Evolutionary conservation across 1,284 basidiomycete species (phyloP), one percentile per base, ranked within the genome.

Genomic region (Rhodotorula mucilaginosa): DNA sequence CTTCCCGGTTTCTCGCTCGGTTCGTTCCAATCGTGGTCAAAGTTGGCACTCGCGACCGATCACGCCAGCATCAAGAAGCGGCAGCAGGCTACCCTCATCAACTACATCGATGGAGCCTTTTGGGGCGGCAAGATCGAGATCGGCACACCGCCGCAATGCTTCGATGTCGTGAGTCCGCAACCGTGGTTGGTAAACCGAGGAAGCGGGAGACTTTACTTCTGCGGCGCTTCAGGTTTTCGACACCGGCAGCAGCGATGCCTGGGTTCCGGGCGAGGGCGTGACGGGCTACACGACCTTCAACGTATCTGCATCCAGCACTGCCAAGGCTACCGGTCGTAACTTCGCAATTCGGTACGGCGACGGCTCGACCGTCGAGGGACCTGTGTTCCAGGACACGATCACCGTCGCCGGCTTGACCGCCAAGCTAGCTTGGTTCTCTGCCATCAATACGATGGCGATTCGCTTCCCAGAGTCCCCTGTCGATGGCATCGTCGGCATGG

Each of bases 261-360:
- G 80, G 80, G 71, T 81, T 16, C 72, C 73, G 0, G 57, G 71
- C 21, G 58, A n/a, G 49, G 77, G 75, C 73, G 76, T 67, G 16
- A 49, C 72, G 3, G 49, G 70, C 58, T 16, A 79, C 64, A 67
- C 68, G 51, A 78, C 74, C 19, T 81, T 78, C 74, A 62, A 80
- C 72, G 44, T 77, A 7, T 60, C 67, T 39, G 12, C 48, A 8
- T 80, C 79, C 3, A 73, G 73, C 7, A 80, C 78, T 5, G 74
- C 77, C 31, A 18, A 44, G 19, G 61, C 64, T 8, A 72, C 75
- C 58, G 76, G 76, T 44, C 74, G 78, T 58, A 73, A 73, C 0
- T 88, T 88, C 80, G 63, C 52, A 5, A 84, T 88, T 69, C 15
- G 75, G 6, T 89, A 86, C 77, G 87, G 84, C 16, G 87, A 88